Evolutionary conservation across 2,329 filamentous ascomycete species (phyloP), one percentile per base, ranked within the genome.

Genomic region (Exutisphaerella laricina): DNA sequence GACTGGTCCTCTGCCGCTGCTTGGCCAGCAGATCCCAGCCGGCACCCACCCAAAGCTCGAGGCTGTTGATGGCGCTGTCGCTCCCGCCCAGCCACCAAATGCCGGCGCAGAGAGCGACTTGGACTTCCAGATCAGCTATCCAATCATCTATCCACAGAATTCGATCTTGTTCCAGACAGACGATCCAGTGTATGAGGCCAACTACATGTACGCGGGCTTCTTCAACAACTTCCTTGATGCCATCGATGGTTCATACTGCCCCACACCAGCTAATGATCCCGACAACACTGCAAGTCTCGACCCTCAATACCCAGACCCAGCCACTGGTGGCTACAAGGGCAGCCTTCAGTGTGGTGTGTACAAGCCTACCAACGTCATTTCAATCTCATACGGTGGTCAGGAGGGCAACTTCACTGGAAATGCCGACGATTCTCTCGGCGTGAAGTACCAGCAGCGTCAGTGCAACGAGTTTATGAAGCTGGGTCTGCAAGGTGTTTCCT

Each of bases 371-470:
- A 76, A 78, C 48, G 75, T 79, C 5, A 70, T 81, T 49, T 75
- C 72, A 26, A 74, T 80, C 56, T 78, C 74, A 3, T 82, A 81
- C 57, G 75, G 75, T 39, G 74, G 72, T 31, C 68, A 71, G 31
- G 77, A 81, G 59, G 61, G 63, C 4, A 72, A 73, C 16, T 20
- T 35, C 4, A 17, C 33, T 8, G 17, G 16, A 22, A 12, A 26
- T 26, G 6, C 23, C 23, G 12, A 6, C 23, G 23, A 26, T 6
- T 7, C 6, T 26, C 65, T 79, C 14, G 76, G 77, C 0, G 60
- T 68, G 4, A 65, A 62, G 48, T 82, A 82, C 60, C 72, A 77
- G 51, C 64, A 72, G 49, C 61, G 67, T 3, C 67, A 70, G 48
- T 70, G 67, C 50, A 63, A 63, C 32, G 66, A 69, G 29, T 71